Evolutionary conservation across 2,329 filamentous ascomycete genomes (phyloP).

Genomic region (Blastomyces emzantsi): DNA sequence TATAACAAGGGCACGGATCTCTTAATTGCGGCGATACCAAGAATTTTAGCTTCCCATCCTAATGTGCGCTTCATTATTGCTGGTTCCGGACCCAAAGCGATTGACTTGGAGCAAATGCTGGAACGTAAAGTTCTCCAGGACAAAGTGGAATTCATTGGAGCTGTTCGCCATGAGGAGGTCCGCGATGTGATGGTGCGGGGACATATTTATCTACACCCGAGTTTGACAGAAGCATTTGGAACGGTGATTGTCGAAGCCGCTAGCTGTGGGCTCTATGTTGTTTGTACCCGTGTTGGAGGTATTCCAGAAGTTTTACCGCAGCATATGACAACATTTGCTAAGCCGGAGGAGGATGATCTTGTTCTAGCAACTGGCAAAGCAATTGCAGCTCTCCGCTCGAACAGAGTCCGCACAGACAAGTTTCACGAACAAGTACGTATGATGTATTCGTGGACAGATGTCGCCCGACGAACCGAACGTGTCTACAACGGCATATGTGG

Average conservation of each 20-base stretch:
- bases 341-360: conserved; percentile 91
- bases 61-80: conserved; percentile 97
- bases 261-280: conserved; percentile 90
- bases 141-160: conserved; percentile 82
- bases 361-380: conserved; percentile 83
- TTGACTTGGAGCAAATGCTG: conserved; percentile 96
- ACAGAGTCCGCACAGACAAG: conserved; percentile 79
- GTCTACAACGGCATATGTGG: conserved; percentile 92
- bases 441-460: conserved; percentile 99
- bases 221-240: conserved; percentile 91
- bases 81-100: conserved; percentile 90
- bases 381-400: conserved; percentile 74
- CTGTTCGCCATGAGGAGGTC: conserved; percentile 91
- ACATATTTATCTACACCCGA: conserved; percentile 93
- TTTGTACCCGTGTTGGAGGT: conserved; percentile 91
- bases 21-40: conserved; percentile 88
- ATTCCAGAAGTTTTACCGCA: conserved; percentile 92
- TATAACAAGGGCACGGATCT: conserved; percentile 99
- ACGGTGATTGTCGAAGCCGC: conserved; percentile 97
- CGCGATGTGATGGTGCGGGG: conserved; percentile 95
- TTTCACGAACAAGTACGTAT: conserved; percentile 96
- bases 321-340: conserved; percentile 97
- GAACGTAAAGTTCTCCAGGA: conserved; percentile 92
- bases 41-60: conserved; percentile 78
- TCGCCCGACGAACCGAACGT: conserved; percentile 83